phyloP scores from a whole-genome alignment of 805 yeast genomes.

The Candida vaughaniae region DNA sequence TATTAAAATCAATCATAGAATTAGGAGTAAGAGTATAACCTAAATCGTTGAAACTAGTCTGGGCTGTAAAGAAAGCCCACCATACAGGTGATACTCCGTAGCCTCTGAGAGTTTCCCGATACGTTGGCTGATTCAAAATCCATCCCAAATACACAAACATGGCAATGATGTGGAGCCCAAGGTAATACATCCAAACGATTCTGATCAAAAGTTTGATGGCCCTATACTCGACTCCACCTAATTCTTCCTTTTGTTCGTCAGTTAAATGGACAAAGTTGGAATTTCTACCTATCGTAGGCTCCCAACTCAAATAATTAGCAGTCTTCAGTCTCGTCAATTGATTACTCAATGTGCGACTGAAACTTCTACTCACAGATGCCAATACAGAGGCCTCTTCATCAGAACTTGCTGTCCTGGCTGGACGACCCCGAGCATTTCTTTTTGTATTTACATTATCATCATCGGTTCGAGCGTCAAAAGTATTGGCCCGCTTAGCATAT shows the following conservation, averaged over 20 bases:
- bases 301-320: conserved; percentile 78
- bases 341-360: conserved; percentile 11
- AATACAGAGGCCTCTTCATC: conserved; percentile 14
- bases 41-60: conserved; percentile 79
- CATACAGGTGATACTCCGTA: conserved; percentile 75
- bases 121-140: conserved; percentile 44
- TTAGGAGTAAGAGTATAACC: conserved; percentile 82
- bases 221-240: conserved; percentile 96
- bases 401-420: conserved; percentile 9
- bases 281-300: conserved; percentile 89
- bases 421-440: background rate
- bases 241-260: conserved; percentile 83
- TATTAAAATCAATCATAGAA: conserved; percentile 69
- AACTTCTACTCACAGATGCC: conserved; percentile 12
- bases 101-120: conserved; percentile 41
- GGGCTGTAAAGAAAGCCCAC: conserved; percentile 91
- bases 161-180: conserved; percentile 70
- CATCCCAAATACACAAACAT: conserved; percentile 60
- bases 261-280: conserved; percentile 84
- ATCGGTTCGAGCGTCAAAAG: conserved; percentile 22
- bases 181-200: conserved; percentile 62
- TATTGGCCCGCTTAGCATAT: conserved; percentile 40
- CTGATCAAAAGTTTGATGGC: conserved; percentile 75
- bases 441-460: background rate
- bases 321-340: conserved; percentile 33